phyloP scores from a whole-genome alignment of 495 filamentous ascomycete species.

The Podospora sp. region DNA sequence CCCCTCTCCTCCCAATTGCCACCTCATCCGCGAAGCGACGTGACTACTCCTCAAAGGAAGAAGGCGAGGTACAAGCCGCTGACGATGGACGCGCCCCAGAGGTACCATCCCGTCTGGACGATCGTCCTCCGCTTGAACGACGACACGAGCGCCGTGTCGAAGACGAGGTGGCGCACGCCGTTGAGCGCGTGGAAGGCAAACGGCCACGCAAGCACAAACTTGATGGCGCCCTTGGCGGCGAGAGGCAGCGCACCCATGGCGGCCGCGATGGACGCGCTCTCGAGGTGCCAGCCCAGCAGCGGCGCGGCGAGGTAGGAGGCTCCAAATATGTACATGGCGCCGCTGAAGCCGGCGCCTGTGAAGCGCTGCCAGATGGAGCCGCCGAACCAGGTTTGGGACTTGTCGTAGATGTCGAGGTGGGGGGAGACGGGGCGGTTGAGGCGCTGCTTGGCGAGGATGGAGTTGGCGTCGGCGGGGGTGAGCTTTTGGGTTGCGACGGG shows the following conservation, averaged over 20 bases:
- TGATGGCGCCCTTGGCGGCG: slow-evolving; percentile 68
- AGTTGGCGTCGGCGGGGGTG: slow-evolving; percentile 58
- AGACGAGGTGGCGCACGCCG: slow-evolving; percentile 85
- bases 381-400: slow-evolving; percentile 81
- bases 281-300: slow-evolving; percentile 80
- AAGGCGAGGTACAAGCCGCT: slow-evolving; percentile 62
- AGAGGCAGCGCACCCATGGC: slow-evolving; percentile 74
- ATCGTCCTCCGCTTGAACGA: slow-evolving; percentile 69
- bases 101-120: slow-evolving; percentile 71
- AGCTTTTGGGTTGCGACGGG: slow-evolving; percentile 61
- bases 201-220: slow-evolving; percentile 73
- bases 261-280: slow-evolving; percentile 75
- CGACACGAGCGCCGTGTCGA: slow-evolving; percentile 69
- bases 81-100: slow-evolving; percentile 68
- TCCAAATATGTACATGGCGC: slow-evolving; percentile 80
- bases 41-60: slow-evolving; percentile 40
- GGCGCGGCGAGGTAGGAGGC: slow-evolving; percentile 83
- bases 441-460: slow-evolving; percentile 84
- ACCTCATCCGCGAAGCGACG: neutral
- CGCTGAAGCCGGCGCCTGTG: slow-evolving; percentile 72
- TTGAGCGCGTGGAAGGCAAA: slow-evolving; percentile 88
- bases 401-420: slow-evolving; percentile 86
- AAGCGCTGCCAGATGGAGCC: slow-evolving; percentile 74
- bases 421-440: slow-evolving; percentile 81
- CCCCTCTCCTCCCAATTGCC: slow-evolving; percentile 1